Evolutionary conservation across 805 yeast species (phyloP), one percentile per base, ranked within the genome.

Genomic region (Wickerhamia fluorescens): DNA sequence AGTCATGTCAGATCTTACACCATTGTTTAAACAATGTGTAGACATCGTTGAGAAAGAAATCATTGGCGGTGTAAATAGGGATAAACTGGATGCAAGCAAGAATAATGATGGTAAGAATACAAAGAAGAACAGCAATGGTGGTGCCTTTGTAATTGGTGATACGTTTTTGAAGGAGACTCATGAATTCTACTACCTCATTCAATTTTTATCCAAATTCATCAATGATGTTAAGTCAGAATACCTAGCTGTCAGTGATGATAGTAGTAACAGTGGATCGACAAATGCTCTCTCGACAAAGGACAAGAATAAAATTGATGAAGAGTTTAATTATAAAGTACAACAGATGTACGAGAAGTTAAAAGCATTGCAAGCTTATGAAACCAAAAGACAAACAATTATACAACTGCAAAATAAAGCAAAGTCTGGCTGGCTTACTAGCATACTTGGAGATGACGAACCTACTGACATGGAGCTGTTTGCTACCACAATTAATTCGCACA

Each of bases 251-350:
- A 38, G 37, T 23, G 48, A 45, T 24, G 50, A 42, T 8, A 35
- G 30, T 17, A 17, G 25, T n/a, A 35, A 28, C 16, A 26, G 16
- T 15, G 28, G 28, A 5, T 16, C 28, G 7, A 23, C 20, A 3
- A 26, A 27, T 8, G 41, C 39, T 5, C 56, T 72, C 47, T 42
- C 66, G 15, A 61, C 63, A 17, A 59, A 53, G 7, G 78, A 74
- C 22, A 71, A 74, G 41, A 73, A 73, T 35, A 61, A 64, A 20
- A 61, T 76, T 14, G 82, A 75, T 38, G 68, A 72, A 27, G 75
- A 73, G 34, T 59, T 73, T 24, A 64, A 73, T 33, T 42, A 66
- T 14, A 70, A 72, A 43, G 41, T 75, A 25, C 77, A 72, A 38
- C 64, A 65, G 33, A 57, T 72, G 38, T 65, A 65, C 35, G 71